Base-by-base conservation (phyloP, 441 rosid genomes). In the Mallotus repandus region DNA sequence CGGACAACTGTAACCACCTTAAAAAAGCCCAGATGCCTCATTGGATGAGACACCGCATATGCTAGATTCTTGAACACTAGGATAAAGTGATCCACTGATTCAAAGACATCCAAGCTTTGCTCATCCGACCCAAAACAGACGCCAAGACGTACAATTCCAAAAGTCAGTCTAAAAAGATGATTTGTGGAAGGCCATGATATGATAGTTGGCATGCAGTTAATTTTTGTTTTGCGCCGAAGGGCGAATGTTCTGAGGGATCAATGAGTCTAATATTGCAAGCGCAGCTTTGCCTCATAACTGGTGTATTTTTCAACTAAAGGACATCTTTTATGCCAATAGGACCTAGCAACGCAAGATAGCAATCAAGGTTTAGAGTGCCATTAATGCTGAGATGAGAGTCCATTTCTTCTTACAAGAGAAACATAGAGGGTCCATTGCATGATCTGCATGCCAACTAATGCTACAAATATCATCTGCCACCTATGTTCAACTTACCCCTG, bases 231-330 rank as follows among this genome's bases (percentile, higher is more conserved):
- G 32, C 32, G 15, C 29, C 16, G 38, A 68, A 21, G 78, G 77
- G 59, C 75, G 59, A 38, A 61, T 18, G 11, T 77, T 72, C 15
- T 61, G 79, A 12, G 52, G 61, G 75, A 58, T 55, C 68, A 72
- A 57, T 38, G 62, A 81, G 18, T 63, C 63, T 75, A 75, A 73
- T 49, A 63, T 71, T 9, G 80, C 74, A 11, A 64, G 76, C 57
- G 69, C 75, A 13, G 58, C 79, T 56, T 12, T 72, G 54, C 81
- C 79, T 73, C 76, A 66, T 62, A 72, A 78, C 2, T 12, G 78
- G n/a, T 78, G 69, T 48, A 68, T 56, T 55, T 25, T 25, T 16
- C 57, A 7, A 48, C 79, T 74, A 56, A 78, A 75, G 29, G 74
- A 67, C 76, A 67, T 71, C 67, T 69, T 63, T 43, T 68, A 75